A percentile compares a stretch with the other conserved stretches of the same genome.
Evolutionary conservation across 352 stramenopile genomes (phyloP).

Genomic region (Phytophthora litchii): DNA sequence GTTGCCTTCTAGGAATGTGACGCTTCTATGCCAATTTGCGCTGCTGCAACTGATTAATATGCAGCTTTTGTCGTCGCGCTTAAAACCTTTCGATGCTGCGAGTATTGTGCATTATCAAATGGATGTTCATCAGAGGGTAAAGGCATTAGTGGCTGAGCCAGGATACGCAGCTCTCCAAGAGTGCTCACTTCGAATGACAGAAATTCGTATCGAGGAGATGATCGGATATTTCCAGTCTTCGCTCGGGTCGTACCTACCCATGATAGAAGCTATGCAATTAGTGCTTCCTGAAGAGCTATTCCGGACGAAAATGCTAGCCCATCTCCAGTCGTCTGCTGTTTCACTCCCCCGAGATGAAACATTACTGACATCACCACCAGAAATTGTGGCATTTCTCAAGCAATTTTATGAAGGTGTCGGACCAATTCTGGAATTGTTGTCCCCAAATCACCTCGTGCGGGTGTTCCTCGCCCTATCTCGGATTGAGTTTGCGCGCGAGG

Average conservation of each 20-base stretch:
- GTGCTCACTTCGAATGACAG: slow-evolving; percentile 30
- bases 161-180: slow-evolving; percentile 14
- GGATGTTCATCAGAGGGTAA: slow-evolving; percentile 14
- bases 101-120: slow-evolving; percentile 11
- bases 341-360: slow-evolving; percentile 3
- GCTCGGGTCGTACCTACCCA: slow-evolving; percentile 7
- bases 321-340: slow-evolving; percentile 4
- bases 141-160: slow-evolving; percentile 12
- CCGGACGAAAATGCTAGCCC: slow-evolving; percentile 13
- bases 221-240: slow-evolving; percentile 40
- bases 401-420: slow-evolving; percentile 35
- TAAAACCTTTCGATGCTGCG: slow-evolving; percentile 20
- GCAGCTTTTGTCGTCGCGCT: slow-evolving; percentile 27
- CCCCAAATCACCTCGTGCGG: slow-evolving; percentile 18
- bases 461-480: slow-evolving; percentile 39
- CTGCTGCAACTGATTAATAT: slow-evolving; percentile 36
- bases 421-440: slow-evolving; percentile 28
- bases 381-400: slow-evolving; percentile 37
- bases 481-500: slow-evolving; percentile 62
- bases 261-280: slow-evolving; percentile 36
- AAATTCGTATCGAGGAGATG: slow-evolving; percentile 37
- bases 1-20: slow-evolving; percentile 19
- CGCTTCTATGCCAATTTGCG: slow-evolving; percentile 43
- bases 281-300: slow-evolving; percentile 39
- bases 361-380: not conserved